Base-by-base conservation (phyloP, 306 rosid species). In the Cotoneaster glaucophyllus region DNA sequence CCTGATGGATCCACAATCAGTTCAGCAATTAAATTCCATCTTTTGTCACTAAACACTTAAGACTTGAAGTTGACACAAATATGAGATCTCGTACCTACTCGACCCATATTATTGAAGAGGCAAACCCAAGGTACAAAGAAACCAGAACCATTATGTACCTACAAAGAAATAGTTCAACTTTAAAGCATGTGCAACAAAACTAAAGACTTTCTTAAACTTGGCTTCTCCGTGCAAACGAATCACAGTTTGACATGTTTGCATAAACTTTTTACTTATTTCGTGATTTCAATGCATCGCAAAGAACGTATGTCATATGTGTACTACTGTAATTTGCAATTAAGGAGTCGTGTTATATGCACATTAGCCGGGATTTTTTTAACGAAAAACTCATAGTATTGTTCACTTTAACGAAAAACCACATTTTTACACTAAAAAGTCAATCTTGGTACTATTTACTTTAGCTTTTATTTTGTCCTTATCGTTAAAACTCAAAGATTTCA, bases 91-190 rank as follows among this genome's bases (percentile, higher is more conserved):
- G 67, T 79, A 95, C 98, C 97, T 92, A 84, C 77, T 91, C 99
- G 70, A 95, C 99, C 97, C 97, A 95, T 77, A 90, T 89, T 63
- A 95, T 95, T 70, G 99, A 88, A 84, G 97, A 94, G 83, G 97
- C 79, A 89, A 95, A 95, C 17, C 97, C 97, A 59, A 95, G 93
- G 85, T 89, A 92, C 75, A 95, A 39, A 80, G 99, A 95, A 65
- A 93, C 95, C 31, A 97, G 97, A 76, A 92, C 86, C 93, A 92
- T 83, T 25, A 96, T 90, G 74, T 82, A 95, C 99, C 99, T 92
- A 84, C 79, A 83, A 67, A 37, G 66, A 80, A 78, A 64, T 72
- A 64, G 1, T 22, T 44, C 73, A 54, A 13, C 22, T 54, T 50
- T 71, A 74, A 77, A 79, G 54, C 64, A 58, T 52, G 2, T 17